Base-by-base conservation (phyloP, 768 basidiomycete species). In the Cystobasidium onofrii region DNA sequence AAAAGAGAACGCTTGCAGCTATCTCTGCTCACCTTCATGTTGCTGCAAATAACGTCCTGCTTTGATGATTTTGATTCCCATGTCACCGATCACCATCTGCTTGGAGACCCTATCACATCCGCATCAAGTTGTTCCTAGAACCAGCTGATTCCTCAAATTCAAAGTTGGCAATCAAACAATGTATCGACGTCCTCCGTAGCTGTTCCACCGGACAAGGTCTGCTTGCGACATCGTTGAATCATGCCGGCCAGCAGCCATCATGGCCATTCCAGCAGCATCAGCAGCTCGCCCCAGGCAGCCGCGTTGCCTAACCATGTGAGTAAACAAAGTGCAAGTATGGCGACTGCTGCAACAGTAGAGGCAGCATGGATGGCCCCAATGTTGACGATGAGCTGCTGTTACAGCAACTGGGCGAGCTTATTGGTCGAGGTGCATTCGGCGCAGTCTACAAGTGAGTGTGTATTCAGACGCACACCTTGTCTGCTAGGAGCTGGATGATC, bases 361-460 rank as follows among this genome's bases (percentile, higher is more conserved):
- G 63, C 63, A 64, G 39, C 25, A 52, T 36, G 46, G 3, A 25
- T 4, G 57, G 33, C 17, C 3, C 25, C 2, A 60, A 27, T 13
- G 65, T 44, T 67, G 65, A 67, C 27, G 9, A 13, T 12, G 27
- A 33, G 36, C 1, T 39, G 12, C 54, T n/a, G n/a, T 15, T 18
- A 17, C 34, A 72, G 33, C 71, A 75, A 67, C 57, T 75, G 25
- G 74, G 67, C 27, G 74, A 75, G 33, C 67, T 75, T 36, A 34
- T 75, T 17, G 74, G 74, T 31, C 20, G 60, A 10, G 74, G 74
- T 27, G 74, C 74, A n/a, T 75, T 75, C 36, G 74, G 74, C 9
- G 46, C 50, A 20, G 74, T 74, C 4, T 60, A 65, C 64, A 55
- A 44, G 69, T 71, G 34, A 55, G 23, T 52, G 54, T 55, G 27